phyloP scores from a whole-genome alignment of 1,139 yeast genomes.

The Suhomyces panamericanus region DNA sequence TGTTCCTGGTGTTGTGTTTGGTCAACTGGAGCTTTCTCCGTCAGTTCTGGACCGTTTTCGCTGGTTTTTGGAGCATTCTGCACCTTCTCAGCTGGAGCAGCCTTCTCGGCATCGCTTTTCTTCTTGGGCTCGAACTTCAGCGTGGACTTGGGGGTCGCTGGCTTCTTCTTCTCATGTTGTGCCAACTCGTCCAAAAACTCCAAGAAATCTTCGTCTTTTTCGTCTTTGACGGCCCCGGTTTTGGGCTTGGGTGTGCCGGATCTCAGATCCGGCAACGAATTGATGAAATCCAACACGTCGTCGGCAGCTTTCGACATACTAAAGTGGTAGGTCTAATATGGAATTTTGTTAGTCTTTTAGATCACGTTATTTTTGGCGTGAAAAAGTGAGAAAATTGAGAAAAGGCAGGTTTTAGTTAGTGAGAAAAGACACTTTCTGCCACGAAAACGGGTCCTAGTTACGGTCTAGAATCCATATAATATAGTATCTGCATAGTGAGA shows the following conservation, averaged over 20 bases:
- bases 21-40: neutral
- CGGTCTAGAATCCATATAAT: no score
- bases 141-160: slow-evolving; percentile 19
- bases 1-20: neutral
- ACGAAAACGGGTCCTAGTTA: no score
- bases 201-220: slow-evolving; percentile 70
- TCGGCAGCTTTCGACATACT: slow-evolving; percentile 41
- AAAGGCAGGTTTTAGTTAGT: no score
- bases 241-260: slow-evolving; percentile 36
- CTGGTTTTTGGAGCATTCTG: slow-evolving; percentile 12
- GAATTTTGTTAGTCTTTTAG: neutral
- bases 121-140: slow-evolving; percentile 30
- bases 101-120: slow-evolving; percentile 14
- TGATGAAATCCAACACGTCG: slow-evolving; percentile 86
- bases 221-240: slow-evolving; percentile 23
- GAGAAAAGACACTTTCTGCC: no score
- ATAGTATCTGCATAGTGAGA: no score
- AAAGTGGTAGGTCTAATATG: neutral
- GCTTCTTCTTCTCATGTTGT: slow-evolving; percentile 41
- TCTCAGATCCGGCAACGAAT: slow-evolving; percentile 76
- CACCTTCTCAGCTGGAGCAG: slow-evolving; percentile 9
- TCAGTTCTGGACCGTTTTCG: neutral
- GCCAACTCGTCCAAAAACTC: slow-evolving; percentile 86
- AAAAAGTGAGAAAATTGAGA: neutral
- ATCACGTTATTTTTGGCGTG: neutral